Conservation (phyloP, 345 rosid genomes). For the Combretum micranthum region DNA sequence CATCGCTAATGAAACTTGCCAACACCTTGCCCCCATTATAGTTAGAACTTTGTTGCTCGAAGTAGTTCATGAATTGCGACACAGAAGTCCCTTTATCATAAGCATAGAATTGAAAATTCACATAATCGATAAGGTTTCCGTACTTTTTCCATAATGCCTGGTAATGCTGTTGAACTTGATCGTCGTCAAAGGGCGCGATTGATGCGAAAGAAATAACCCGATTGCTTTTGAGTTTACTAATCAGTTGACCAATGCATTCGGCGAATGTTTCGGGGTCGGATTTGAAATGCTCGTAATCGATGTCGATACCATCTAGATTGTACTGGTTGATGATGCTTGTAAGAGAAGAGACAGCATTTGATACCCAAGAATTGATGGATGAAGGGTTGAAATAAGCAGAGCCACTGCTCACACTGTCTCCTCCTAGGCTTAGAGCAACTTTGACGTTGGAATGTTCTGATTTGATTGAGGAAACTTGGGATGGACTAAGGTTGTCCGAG, state of each 20-base stretch:
- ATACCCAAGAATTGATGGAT: too few relatives aligned
- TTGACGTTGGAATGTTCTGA: constrained; percentile 18
- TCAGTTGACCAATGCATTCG: too few relatives aligned
- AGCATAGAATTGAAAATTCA: constrained; percentile 20
- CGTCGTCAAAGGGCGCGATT: too few relatives aligned
- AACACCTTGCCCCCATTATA: constrained; percentile 13
- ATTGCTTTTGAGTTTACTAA: too few relatives aligned
- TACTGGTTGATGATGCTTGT: constrained; percentile 19
- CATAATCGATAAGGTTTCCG: constrained; percentile 15
- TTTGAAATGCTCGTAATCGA: constrained; percentile 24
- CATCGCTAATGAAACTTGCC: too few relatives aligned
- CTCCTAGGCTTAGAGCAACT: constrained; percentile 29
- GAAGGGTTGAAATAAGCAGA: constrained; percentile 15
- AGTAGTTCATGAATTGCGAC: constrained; percentile 10
- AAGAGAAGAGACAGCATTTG: too few relatives aligned
- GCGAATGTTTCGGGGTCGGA: constrained; percentile 23
- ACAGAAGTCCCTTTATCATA: constrained; percentile 12
- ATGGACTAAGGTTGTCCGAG: constrained; percentile 20
- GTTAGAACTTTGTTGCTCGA: constrained; percentile 11
- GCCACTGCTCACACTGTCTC: constrained; percentile 11
- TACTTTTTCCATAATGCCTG: too few relatives aligned
- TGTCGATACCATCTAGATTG: constrained; percentile 26
- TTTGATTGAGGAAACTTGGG: too few relatives aligned
- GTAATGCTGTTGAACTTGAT: too few relatives aligned
- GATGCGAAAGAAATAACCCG: too few relatives aligned